Evolutionary conservation across 164 flowering plant genomes (phyloP), one percentile per base, ranked within the genome.

Genomic region (Dillenia turbinata): DNA sequence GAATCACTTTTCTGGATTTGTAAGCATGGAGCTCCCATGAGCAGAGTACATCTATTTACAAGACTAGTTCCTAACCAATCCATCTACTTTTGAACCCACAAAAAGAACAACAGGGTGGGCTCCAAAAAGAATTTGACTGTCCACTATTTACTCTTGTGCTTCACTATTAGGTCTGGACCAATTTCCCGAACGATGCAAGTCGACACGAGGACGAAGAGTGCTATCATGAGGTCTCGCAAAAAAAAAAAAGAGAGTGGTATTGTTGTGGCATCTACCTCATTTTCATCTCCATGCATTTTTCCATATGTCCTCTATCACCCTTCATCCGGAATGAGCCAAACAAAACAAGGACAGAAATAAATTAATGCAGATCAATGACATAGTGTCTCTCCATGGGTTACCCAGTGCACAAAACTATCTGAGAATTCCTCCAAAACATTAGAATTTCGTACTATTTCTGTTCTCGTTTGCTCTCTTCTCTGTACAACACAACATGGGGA

Each of bases 401-500:
- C 40, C 40, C 40, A 33, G 7, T 33, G 40, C 40, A 33, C 40
- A 33, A 33, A 33, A 33, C 40, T 33, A 33, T 33, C 40, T 5
- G 40, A 33, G 40, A 33, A 33, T 33, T 33, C 40, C 40, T 22
- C 68, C 17, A 66, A 66, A 53, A n/a, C 60, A 47, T 65, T 80
- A 10, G 65, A 55, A 52, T 62, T 56, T 24, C 47, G 77, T 46
- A 48, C 55, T 40, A 61, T 52, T 47, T 78, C 85, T 10, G 75
- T 49, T 56, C 68, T 80, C 24, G 69, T 52, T 10, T 57, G 74
- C 26, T 54, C 73, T 62, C 68, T 75, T 56, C 70, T 90, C 95
- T 86, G 67, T 44, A 69, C 14, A 53, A 46, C 45, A 5, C 40
- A 26, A 26, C 33, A 33, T 33, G 40, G 40, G 40, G 40, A 33